phyloP scores from a whole-genome alignment of 805 yeast genomes.

The Zygoascus bituminiphila region DNA sequence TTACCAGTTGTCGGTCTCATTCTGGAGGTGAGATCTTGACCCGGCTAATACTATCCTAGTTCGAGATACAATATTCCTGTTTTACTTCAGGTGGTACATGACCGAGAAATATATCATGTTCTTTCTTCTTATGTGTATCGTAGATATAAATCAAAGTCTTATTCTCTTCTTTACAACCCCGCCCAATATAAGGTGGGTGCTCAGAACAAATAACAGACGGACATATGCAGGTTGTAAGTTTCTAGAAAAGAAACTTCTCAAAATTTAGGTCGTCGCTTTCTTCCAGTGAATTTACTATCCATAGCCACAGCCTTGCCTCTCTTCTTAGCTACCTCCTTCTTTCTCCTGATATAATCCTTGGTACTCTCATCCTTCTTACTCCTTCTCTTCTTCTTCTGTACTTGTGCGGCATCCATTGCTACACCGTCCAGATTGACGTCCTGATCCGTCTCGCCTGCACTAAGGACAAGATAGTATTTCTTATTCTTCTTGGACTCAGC shows the following conservation, averaged over 20 bases:
- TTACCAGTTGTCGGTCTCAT: too few relatives aligned
- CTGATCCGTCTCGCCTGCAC: constrained; percentile 75
- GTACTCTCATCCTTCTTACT: constrained; percentile 56
- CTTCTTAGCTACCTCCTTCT: constrained; percentile 87
- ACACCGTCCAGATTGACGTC: constrained; percentile 73
- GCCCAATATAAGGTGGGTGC: too few relatives aligned
- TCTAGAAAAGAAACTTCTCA: constrained; percentile 29
- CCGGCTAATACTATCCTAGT: too few relatives aligned
- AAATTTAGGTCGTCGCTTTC: constrained; percentile 65
- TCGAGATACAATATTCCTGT: too few relatives aligned
- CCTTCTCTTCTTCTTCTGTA: constrained; percentile 29
- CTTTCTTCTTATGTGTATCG: too few relatives aligned
- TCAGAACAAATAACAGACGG: too few relatives aligned
- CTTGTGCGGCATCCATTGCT: constrained; percentile 46
- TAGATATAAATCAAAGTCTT: too few relatives aligned
- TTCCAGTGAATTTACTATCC: constrained; percentile 87
- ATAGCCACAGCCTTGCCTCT: constrained; percentile 82
- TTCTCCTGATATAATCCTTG: constrained; percentile 76
- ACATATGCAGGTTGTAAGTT: too few relatives aligned
- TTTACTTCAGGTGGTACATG: too few relatives aligned
- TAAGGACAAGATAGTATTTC: constrained; percentile 81
- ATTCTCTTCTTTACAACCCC: too few relatives aligned
- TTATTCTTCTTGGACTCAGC: constrained; percentile 88
- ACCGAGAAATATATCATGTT: too few relatives aligned
- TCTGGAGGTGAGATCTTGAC: too few relatives aligned